Base-by-base conservation (phyloP, 2,329 filamentous ascomycete species). In the Truncatella angustata region DNA sequence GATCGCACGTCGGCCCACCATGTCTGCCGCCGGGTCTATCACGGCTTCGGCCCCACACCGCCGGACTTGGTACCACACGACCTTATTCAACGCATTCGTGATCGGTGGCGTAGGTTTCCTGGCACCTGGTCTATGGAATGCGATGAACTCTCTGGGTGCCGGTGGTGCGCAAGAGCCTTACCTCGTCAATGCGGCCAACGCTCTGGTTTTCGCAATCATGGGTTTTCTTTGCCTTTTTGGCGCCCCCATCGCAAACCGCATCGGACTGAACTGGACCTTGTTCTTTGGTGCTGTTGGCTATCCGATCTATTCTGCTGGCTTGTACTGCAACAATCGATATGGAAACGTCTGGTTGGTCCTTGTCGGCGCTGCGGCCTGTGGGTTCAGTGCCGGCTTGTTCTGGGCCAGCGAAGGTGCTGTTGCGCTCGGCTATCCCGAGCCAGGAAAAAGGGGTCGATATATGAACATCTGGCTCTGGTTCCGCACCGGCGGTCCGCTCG, bases 341-440 rank as follows among this genome's bases (percentile, higher is more conserved):
- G 78, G 77, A 5, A 79, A 76, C 45, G 73, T 69, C 12, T 91
- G 87, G 87, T 75, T 90, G 5, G 78, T 86, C 0, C 74, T 90
- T 0, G 67, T 91, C 3, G 88, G 86, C 1, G 85, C 85, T 1
- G 85, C 85, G 0, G 72, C 86, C 0, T 90, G 87, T 57, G 87
- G 87, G 7, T 75, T 89, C 26, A 85, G 82, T 0, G 87, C 87
- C 0, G 87, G 87, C 0, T 73, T 90, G 0, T 90, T 91, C 66
- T 91, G 88, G 88, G 85, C 84, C 73, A 84, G 85, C 0, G 88
- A 91, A 68, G 86, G 84, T 1, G 86, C 87, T 0, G 85, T 91
- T 48, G 86, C 86, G 0, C 77, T 91, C 5, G 78, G 83, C 0
- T 91, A 91, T 55, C 86, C 87, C 0, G 87, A 90, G 61, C 85